Base-by-base conservation (phyloP, 2,329 filamentous ascomycete species). In the Claviceps purpurea region DNA sequence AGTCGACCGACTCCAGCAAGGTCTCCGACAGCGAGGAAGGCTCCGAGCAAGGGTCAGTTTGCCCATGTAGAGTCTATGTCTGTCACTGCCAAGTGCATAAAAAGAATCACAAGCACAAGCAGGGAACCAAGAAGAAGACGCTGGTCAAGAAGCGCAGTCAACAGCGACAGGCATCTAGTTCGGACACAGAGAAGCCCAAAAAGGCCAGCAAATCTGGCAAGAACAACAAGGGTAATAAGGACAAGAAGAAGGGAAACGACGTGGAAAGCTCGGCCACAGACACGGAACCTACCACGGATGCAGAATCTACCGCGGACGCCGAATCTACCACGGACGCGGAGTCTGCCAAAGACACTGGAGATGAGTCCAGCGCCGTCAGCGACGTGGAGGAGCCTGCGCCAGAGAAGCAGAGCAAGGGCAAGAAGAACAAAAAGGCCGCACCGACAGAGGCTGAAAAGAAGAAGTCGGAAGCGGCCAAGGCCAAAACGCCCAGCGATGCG, bases 31-130 rank as follows among this genome's bases (percentile, higher is more conserved):
- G 60, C 20, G 62, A 60, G 6, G 58, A 57, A 26, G 62, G 65
- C 46, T 62, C 64, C 5, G 64, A 70, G 16, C 62, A 67, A 2
- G 66, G 70, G 39, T 64, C 64, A 4, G 58, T 57, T 4, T 65
- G 64, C 54, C 48, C 59, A 52, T 66, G 63, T 42, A 49, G 46
- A 22, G 52, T 55, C 45, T 67, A 64, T 51, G 44, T 55, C 37
- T 58, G 58, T 41, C 56, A 58, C 24, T 52, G 51, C n/a, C 49
- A 52, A 40, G 16, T 22, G 13, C 20, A 43, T 5, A 41, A 20
- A 10, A n/a, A 41, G 40, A 43, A 43, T 3, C 18, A 43, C 11
- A 43, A 43, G n/a, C 4, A 43, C 11, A 43, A 24, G n/a, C 10
- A 43, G 5, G 30, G 30, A 11, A 34, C 1, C 30, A 58, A 54